Percentiles rank a stretch among this genome's conserved stretches.
phyloP scores from a whole-genome alignment of 139 green algal genomes.

The Chlamydomonas applanata region DNA sequence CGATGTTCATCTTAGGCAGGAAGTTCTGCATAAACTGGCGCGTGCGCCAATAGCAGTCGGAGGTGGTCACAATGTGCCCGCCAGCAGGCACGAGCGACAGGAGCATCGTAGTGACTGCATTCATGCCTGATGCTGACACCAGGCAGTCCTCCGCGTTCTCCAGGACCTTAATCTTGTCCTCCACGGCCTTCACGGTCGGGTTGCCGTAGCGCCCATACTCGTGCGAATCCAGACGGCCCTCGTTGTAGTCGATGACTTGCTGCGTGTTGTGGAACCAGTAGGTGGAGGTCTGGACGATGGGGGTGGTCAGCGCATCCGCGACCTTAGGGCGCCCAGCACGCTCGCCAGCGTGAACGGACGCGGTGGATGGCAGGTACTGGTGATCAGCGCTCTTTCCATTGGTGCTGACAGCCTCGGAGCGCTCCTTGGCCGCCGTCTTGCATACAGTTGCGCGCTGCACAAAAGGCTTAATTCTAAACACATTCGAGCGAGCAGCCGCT shows the following conservation, averaged over 20 bases:
- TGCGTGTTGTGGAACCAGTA: slow-evolving; percentile 88
- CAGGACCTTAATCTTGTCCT: slow-evolving; percentile 95
- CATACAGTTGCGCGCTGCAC: too few species aligned
- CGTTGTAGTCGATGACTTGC: slow-evolving; percentile 97
- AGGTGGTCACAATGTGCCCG: slow-evolving; percentile 98
- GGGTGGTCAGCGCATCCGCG: slow-evolving; percentile 92
- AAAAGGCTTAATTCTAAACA: too few species aligned
- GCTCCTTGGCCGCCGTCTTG: too few species aligned
- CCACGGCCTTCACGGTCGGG: slow-evolving; percentile 81
- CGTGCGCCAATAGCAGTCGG: slow-evolving; percentile 98
- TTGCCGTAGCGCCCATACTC: slow-evolving; percentile 98
- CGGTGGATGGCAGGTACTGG: too few species aligned
- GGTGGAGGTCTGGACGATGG: slow-evolving; percentile 95
- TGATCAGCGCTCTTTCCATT: too few species aligned
- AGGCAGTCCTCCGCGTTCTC: slow-evolving; percentile 96
- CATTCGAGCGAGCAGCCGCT: too few species aligned
- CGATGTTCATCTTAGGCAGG: slow-evolving; percentile 89
- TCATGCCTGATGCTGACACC: slow-evolving; percentile 93
- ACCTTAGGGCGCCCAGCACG: slow-evolving; percentile 76
- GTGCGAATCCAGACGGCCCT: slow-evolving; percentile 86
- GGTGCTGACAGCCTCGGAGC: too few species aligned
- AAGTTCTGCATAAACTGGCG: slow-evolving; percentile 96
- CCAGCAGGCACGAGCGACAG: slow-evolving; percentile 93
- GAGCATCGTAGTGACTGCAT: slow-evolving; percentile 97
- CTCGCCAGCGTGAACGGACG: slow-evolving; percentile 75